Conservation (phyloP, 495 filamentous ascomycete genomes). For the Podospora fimiseda region DNA sequence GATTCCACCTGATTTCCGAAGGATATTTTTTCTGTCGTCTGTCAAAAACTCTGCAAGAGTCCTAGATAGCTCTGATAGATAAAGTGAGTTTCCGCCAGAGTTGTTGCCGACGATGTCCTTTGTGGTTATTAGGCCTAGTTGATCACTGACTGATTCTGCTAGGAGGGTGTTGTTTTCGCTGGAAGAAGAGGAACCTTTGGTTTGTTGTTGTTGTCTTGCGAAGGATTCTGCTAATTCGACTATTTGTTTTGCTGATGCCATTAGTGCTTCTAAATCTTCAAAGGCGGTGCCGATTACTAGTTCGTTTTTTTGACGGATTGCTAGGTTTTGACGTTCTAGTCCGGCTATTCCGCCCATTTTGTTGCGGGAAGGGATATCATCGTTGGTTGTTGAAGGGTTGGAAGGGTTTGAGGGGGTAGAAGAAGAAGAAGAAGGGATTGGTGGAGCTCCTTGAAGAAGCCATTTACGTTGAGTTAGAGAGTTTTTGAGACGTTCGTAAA, state of each 20-base stretch:
- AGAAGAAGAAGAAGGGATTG: conserved; percentile 74
- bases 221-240: conserved; percentile 89
- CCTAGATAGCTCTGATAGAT: conserved; percentile 73
- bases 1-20: conserved; percentile 82
- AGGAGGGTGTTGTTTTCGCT: conserved; percentile 60
- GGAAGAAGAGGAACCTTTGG: conserved; percentile 47
- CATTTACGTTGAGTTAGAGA: conserved; percentile 91
- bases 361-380: too few relatives aligned
- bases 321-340: conserved; percentile 74
- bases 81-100: conserved; percentile 45
- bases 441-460: conserved; percentile 89
- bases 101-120: conserved; percentile 70
- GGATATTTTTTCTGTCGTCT: conserved; percentile 75
- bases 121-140: conserved; percentile 82
- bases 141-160: conserved; percentile 75
- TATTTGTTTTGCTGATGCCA: conserved; percentile 94
- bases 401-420: too few relatives aligned
- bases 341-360: conserved; percentile 86
- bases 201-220: conserved; percentile 56
- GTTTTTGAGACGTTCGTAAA: conserved; percentile 80
- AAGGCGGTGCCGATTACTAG: conserved; percentile 89
- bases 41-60: conserved; percentile 92
- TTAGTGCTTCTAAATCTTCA: conserved; percentile 92
- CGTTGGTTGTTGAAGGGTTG: too few relatives aligned
- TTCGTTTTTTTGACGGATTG: conserved; percentile 85